phyloP scores from a whole-genome alignment of 306 rosid genomes.

The Cucurbita argyrosperma region DNA sequence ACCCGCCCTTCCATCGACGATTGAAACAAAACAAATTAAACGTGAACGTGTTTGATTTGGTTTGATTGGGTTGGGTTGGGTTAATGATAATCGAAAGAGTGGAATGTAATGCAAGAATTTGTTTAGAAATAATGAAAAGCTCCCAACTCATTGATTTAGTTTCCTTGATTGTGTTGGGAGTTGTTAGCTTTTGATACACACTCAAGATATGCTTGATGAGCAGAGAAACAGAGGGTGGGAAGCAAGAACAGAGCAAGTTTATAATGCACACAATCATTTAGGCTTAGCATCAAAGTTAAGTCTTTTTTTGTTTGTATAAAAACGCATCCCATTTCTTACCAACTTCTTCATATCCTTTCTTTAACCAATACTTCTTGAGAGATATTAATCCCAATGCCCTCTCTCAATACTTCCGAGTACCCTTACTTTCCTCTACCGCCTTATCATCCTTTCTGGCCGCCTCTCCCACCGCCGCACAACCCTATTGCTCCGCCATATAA shows the following conservation, averaged over 20 bases:
- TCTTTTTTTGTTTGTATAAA: not conserved
- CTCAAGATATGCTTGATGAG: not conserved
- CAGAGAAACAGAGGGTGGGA: not conserved
- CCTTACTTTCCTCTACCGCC: conserved; percentile 20
- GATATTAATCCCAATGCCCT: conserved; percentile 28
- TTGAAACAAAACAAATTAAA: not conserved
- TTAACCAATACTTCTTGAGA: not conserved
- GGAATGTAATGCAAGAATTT: not conserved
- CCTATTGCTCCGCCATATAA: conserved; percentile 5
- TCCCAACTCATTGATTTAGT: no score
- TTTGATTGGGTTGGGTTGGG: not conserved
- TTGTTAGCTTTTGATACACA: not conserved
- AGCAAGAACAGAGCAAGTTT: not conserved
- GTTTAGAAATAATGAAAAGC: no score
- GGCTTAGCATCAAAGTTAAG: conserved; percentile 2
- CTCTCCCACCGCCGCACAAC: conserved; percentile 2
- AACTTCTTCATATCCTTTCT: conserved; percentile 4
- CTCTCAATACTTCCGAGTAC: conserved; percentile 12
- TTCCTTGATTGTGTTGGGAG: no score
- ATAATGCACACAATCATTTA: not conserved
- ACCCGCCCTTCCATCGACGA: conserved; percentile 35
- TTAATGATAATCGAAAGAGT: not conserved
- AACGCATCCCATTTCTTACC: not conserved
- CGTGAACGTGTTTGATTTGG: not conserved
- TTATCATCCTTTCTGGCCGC: conserved; percentile 1